A percentile compares a stretch with the other conserved stretches of the same genome.
Conservation (phyloP, 2,329 filamentous ascomycete genomes). For the Colletotrichum limetticola region DNA sequence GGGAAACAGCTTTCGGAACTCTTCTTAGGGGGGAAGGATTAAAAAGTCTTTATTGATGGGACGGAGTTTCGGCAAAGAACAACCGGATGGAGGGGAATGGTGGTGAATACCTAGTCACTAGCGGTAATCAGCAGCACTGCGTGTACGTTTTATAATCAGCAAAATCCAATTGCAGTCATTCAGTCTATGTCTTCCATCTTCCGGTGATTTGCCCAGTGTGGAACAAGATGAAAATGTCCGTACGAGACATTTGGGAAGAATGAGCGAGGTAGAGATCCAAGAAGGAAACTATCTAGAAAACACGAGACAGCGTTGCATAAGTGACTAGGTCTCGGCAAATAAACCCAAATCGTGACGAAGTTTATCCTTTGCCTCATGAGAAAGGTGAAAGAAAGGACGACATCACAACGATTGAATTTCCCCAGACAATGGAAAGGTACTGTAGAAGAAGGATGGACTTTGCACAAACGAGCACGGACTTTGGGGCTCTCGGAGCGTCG, state of each 20-base stretch:
- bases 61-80: slow-evolving; percentile 6
- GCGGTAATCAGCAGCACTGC: not conserved
- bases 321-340: not conserved
- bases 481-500: not conserved
- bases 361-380: not conserved
- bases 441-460: not conserved
- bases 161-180: not conserved
- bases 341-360: not conserved
- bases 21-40: not conserved
- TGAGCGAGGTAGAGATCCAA: not conserved
- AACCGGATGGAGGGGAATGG: not conserved
- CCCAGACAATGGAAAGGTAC: not conserved
- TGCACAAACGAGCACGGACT: not conserved
- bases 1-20: not conserved
- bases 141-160: not conserved
- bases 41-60: not conserved
- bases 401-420: not conserved
- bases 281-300: not conserved
- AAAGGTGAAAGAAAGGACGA: not conserved
- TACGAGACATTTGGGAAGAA: not conserved
- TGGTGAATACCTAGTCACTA: not conserved
- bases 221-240: not conserved
- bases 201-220: not conserved
- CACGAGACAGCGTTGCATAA: not conserved
- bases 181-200: not conserved